phyloP scores from a whole-genome alignment of 2,329 filamentous ascomycete species.

The Furcasterigmium sp. region DNA sequence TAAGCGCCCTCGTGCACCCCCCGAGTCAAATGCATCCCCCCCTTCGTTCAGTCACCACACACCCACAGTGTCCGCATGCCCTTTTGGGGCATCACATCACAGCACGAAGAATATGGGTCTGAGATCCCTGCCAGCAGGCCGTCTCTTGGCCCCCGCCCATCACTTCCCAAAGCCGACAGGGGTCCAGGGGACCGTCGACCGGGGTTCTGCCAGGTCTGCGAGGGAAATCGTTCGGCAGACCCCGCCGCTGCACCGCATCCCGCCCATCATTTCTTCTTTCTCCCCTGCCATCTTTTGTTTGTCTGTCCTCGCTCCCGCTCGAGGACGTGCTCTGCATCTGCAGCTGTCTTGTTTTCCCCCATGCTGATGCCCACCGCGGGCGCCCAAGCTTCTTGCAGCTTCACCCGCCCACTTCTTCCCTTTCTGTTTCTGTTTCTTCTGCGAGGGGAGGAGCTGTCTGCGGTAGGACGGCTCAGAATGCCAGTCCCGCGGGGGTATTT shows the following conservation, averaged over 20 bases:
- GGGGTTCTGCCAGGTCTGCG: no score
- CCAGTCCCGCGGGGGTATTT: no score
- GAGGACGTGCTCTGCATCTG: no score
- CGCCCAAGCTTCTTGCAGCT: no score
- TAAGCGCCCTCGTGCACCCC: slow-evolving; percentile 10
- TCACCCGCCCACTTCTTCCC: no score
- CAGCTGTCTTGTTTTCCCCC: no score
- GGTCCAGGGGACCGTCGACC: no score
- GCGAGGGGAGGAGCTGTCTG: no score
- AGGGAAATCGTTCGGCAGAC: background rate
- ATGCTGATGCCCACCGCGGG: no score
- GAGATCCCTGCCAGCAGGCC: background rate
- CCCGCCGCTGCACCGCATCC: slow-evolving; percentile 1
- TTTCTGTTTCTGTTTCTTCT: no score
- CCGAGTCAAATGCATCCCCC: background rate
- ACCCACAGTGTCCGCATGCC: background rate
- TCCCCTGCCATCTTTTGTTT: background rate
- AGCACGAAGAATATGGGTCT: background rate
- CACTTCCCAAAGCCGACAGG: slow-evolving; percentile 9
- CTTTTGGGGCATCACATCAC: slow-evolving; percentile 2
- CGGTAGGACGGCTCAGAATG: no score
- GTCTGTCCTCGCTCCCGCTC: background rate
- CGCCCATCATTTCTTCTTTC: background rate
- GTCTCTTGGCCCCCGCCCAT: slow-evolving; percentile 4
- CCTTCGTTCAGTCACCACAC: slow-evolving; percentile 1